phyloP scores from a whole-genome alignment of 2,329 filamentous ascomycete genomes.

The Trichoderma sp. region DNA sequence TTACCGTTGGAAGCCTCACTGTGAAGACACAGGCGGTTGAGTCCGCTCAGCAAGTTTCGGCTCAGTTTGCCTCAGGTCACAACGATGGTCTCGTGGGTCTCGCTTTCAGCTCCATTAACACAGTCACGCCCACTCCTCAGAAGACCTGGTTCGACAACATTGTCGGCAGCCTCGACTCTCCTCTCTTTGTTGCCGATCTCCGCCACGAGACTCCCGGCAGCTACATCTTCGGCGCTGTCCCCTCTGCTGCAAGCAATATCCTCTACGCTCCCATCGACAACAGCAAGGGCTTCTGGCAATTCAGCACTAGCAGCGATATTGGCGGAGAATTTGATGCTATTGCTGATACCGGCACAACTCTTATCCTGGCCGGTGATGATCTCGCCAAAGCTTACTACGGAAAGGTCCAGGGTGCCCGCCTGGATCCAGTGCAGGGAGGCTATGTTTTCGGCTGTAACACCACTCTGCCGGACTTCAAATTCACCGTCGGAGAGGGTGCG shows the following conservation, averaged over 20 bases:
- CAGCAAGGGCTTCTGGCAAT: conserved; percentile 64
- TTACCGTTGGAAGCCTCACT: conserved; percentile 44
- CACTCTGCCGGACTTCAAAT: conserved; percentile 48
- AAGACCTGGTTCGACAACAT: conserved; percentile 46
- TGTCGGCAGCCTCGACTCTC: conserved; percentile 21
- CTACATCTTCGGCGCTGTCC: conserved; percentile 75
- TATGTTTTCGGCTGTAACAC: conserved; percentile 48
- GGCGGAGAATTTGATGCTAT: conserved; percentile 44
- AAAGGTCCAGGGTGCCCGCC: conserved; percentile 39
- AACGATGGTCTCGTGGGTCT: conserved; percentile 50
- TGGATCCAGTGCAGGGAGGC: conserved; percentile 44
- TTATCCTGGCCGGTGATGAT: conserved; percentile 57
- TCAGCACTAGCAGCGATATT: conserved; percentile 27
- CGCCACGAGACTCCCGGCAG: conserved; percentile 54
- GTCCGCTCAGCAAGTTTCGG: conserved; percentile 43
- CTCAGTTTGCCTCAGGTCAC: conserved; percentile 40
- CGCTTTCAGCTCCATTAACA: conserved; percentile 46
- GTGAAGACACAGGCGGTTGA: conserved; percentile 47
- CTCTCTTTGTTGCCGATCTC: conserved; percentile 69
- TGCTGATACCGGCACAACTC: conserved; percentile 62
- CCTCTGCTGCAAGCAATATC: conserved; percentile 58
- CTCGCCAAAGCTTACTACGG: conserved; percentile 52
- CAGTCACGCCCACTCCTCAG: conserved; percentile 42
- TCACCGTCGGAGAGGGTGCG: conserved; percentile 59
- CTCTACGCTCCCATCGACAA: conserved; percentile 63